A percentile compares a stretch with the other conserved stretches of the same genome.
phyloP scores from a whole-genome alignment of 2,329 filamentous ascomycete species.

The Fusarium hostae region DNA sequence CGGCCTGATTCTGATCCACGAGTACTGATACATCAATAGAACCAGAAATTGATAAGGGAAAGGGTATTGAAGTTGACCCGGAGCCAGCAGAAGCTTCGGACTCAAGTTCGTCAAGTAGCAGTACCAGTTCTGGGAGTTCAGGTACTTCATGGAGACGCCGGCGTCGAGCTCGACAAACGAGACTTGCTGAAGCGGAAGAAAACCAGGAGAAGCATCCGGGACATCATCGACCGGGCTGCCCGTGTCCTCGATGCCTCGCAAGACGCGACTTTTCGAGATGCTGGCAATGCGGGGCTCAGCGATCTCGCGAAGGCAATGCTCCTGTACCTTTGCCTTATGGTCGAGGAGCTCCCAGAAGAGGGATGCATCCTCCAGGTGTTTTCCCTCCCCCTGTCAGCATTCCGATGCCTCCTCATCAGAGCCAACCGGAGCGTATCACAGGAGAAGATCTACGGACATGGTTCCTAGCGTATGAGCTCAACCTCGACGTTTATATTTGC shows the following conservation, averaged over 20 bases:
- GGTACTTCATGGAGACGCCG: constrained; percentile 36
- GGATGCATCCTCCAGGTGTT: constrained; percentile 8
- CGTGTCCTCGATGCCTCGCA: constrained; percentile 53
- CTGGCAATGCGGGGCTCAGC: constrained; percentile 40
- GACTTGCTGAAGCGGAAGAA: constrained; percentile 23
- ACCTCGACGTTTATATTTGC: constrained; percentile 61
- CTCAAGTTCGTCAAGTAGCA: constrained; percentile 47
- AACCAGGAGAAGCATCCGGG: constrained; percentile 56
- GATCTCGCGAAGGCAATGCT: constrained; percentile 19
- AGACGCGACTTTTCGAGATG: constrained; percentile 36
- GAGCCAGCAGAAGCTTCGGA: constrained; percentile 48
- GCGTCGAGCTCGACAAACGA: constrained; percentile 21
- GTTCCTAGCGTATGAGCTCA: constrained; percentile 59
- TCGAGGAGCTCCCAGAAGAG: constrained; percentile 15
- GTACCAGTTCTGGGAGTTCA: constrained; percentile 31
- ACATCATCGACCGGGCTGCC: constrained; percentile 57
- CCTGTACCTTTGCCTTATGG: background rate
- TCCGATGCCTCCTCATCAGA: constrained; percentile 1
- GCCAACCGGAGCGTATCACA: constrained; percentile 48
- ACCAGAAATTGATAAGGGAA: constrained; percentile 54
- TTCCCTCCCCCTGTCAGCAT: background rate
- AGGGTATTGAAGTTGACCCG: constrained; percentile 46
- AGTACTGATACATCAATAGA: constrained; percentile 30
- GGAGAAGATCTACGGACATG: constrained; percentile 60
- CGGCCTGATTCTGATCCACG: background rate